Evolutionary conservation across 768 basidiomycete genomes (phyloP), one percentile per base, ranked within the genome.

Genomic region (Phylloporus sp.): DNA sequence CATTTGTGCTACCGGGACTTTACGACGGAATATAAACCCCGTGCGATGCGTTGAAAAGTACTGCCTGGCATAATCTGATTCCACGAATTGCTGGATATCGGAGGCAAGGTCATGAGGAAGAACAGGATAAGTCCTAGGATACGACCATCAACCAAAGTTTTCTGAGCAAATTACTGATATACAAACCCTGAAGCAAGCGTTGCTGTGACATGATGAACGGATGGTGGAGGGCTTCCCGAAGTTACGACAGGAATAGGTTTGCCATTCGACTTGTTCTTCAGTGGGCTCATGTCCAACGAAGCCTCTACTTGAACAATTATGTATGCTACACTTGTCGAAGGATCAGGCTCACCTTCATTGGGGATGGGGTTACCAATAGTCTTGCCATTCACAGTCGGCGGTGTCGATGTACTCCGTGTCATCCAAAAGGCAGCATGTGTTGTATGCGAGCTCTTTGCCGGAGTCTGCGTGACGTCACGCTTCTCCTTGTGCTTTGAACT

Each of bases 41-140:
- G 84, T 88, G n/a, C 86, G 80, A 60, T 93, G 91, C 1, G 85
- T 92, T 16, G 92, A 89, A 64, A 97, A 95, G 66, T 95, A 95
- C 58, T 84, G 85, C 41, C 76, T 77, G 31, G 94, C 91, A 66
- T 88, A 97, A 32, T 91, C 87, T 0, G 86, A 87, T 62, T 90
- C 82, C 5, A 85, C 84, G 68, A 95, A 95, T 57, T 87, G 87
- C 59, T 88, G 84, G 36, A 95, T 95, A 58, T 94, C 90, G 26
- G 81, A 82, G 2, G 84, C 86, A 35, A 95, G 82, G 51, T 86
- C 89, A 26, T 84, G 75, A 1, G 93, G 93, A 23, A 95, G 76
- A 15, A 84, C 78, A 9, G 86, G 91, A 63, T 88, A 85, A 39
- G 80, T 81, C 42, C 90, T 93, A 55, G 26, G 61, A 49, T 45